These are phyloP conservation scores for Candida tropicalis DNA, from an alignment of 1,139 yeast genomes.

Conservation along the genomic window DNA sequence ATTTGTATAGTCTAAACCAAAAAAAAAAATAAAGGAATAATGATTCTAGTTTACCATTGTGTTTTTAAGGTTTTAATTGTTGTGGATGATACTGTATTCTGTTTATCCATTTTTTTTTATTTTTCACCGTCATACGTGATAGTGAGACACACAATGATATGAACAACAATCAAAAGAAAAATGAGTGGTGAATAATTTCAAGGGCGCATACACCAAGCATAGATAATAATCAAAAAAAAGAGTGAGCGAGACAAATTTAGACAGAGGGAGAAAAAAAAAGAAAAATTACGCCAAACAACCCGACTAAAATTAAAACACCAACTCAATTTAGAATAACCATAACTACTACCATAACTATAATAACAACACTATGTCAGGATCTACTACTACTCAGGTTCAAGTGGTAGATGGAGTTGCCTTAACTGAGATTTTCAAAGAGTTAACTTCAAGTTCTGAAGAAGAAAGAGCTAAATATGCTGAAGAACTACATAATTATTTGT, in stretches of 20 bases:
- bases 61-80: too few species aligned
- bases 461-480: slow-evolving; percentile 62
- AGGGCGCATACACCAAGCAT: too few species aligned
- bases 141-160: not conserved
- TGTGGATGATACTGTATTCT: too few species aligned
- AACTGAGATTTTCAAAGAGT: slow-evolving; percentile 55
- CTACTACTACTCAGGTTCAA: slow-evolving; percentile 28
- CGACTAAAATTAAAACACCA: too few species aligned
- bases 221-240: too few species aligned
- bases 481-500: slow-evolving; percentile 67
- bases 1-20: not conserved
- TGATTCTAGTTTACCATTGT: not conserved
- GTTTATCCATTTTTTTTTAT: too few species aligned
- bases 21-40: not conserved
- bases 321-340: not conserved
- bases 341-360: not conserved
- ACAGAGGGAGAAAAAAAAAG: too few species aligned
- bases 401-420: slow-evolving; percentile 54
- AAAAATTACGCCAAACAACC: too few species aligned
- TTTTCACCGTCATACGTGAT: not conserved
- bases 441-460: slow-evolving; percentile 51
- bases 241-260: too few species aligned
- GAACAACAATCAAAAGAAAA: too few species aligned
- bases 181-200: slow-evolving; percentile 2
- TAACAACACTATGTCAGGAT: slow-evolving; percentile 26